Percentiles rank a stretch among this genome's conserved stretches.
phyloP scores from a whole-genome alignment of 495 filamentous ascomycete genomes.

The Lasiosphaeria hispida region DNA sequence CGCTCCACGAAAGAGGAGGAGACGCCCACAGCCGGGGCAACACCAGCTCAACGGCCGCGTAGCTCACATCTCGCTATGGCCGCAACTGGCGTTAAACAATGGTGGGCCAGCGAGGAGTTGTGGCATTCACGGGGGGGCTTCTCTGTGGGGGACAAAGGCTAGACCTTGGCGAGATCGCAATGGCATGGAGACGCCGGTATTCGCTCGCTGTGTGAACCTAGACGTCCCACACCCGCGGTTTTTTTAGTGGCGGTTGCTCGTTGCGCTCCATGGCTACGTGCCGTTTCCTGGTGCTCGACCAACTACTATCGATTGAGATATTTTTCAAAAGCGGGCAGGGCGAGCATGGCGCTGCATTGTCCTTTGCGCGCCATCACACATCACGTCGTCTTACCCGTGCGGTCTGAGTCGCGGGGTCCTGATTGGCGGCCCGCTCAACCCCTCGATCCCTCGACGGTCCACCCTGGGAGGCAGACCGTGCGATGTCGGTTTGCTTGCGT shows the following conservation, averaged over 20 bases:
- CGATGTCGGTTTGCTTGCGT: not conserved
- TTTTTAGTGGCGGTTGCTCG: not conserved
- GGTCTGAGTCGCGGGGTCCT: no score
- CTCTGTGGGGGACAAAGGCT: slow-evolving; percentile 9
- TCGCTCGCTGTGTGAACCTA: not conserved
- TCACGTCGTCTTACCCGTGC: not conserved
- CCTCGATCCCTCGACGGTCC: no score
- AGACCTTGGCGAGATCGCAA: not conserved
- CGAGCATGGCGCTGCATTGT: not conserved
- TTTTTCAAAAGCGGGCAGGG: not conserved
- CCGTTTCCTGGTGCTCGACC: not conserved
- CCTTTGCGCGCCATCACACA: not conserved
- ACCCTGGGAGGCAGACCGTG: no score
- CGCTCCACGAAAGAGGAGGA: not conserved
- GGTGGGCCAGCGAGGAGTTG: not conserved
- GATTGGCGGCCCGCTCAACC: no score
- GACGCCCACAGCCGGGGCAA: not conserved
- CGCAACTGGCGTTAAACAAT: slow-evolving; percentile 3
- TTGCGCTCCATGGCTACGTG: no score
- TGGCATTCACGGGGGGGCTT: slow-evolving; percentile 6
- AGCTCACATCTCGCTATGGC: not conserved
- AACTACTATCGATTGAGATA: not conserved
- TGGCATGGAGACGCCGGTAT: slow-evolving; percentile 9
- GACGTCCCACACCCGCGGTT: not conserved
- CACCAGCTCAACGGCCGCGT: not conserved